Evolutionary conservation across 495 filamentous ascomycete species (phyloP), one percentile per base, ranked within the genome.

Genomic region (Astrothelium subdiscretum): DNA sequence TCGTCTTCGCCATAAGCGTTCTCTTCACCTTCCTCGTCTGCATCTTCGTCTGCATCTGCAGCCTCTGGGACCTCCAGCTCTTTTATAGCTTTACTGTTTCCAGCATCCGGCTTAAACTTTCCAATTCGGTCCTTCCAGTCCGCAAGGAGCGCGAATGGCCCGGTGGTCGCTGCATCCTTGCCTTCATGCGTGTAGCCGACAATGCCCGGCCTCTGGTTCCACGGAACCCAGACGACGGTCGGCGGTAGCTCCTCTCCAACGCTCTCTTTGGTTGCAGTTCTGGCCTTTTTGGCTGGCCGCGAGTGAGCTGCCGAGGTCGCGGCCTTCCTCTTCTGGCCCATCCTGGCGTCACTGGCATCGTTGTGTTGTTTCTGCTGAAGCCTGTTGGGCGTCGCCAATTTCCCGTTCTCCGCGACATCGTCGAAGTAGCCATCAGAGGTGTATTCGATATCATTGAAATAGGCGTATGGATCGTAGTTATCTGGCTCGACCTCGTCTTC

Each of bases 381-480:
- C 18, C 57, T 35, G 62, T 68, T 69, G 60, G 63, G 59, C 63
- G 68, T 67, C 44, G 44, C 40, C 32, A 59, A 13, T 35, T 57
- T 63, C 26, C 13, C 60, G 44, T 26, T 26, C 2, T 60, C 29
- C 48, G 60, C 65, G 2, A 57, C 59, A 13, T 63, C 66, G 58
- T 76, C 72, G 60, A 71, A 69, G 57, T 74, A 73, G 11, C 65
- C 64, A 58, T 76, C 73, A 18, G 68, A 69, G 10, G 43, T 67
- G 44, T 75, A 74, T 52, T 76, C 72, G 24, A 73, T 42, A 48
- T 76, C 74, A 31, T 68, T 67, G 63, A 63, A 75, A 52, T 72
- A 67, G 3, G 66, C 71, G 57, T 68, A 73, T 27, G 57, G 60
- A 54, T 71, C 69, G 52, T 60, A 69, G 38, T 71, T 58, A 51